Evolutionary conservation across 2,329 filamentous ascomycete genomes (phyloP), one percentile per base, ranked within the genome.

Genomic region (Biscogniauxia marginata): DNA sequence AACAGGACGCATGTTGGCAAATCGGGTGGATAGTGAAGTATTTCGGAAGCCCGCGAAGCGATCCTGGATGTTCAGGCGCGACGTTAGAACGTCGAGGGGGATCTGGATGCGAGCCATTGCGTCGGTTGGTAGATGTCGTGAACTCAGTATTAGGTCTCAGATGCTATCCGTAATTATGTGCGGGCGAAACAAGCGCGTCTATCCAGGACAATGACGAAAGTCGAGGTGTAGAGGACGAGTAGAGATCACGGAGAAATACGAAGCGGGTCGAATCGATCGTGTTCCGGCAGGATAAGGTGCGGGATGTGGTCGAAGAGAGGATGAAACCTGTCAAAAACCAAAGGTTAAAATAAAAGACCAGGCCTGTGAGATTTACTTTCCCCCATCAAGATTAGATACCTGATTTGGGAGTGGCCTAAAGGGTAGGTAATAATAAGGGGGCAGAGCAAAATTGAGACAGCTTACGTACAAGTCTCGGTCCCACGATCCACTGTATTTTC

Each of bases 81-180:
- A 96, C 75, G 93, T 96, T 74, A 98, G 78, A 70, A 88, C 86
- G 75, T 96, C 93, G 69, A 98, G 82, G 55, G 95, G 95, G 66
- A 99, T 95, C 81, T 91, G 90, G 71, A 98, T 91, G 74, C 91
- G 86, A 66, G 90, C 82, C 92, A 96, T 96, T 70, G 67, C 74
- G 70, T 58, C 50, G 50, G 6, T 11, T n/a, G 24, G 21, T 56
- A 21, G 43, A 25, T 43, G 25, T 16, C 18, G 49, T 43, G 49
- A 11, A 18, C 20, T 23, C 46, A 51, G 21, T 48, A n/a, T 50
- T 50, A 49, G 47, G 34, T 48, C n/a, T n/a, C n/a, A n/a, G n/a
- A n/a, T n/a, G n/a, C n/a, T n/a, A n/a, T n/a, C n/a, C n/a, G n/a
- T 53, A 43, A 34, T 48, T n/a, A 46, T 51, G 30, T 34, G 34